Evolutionary conservation across 2,329 filamentous ascomycete genomes (phyloP).

Genomic region (Fusarium setosum): DNA sequence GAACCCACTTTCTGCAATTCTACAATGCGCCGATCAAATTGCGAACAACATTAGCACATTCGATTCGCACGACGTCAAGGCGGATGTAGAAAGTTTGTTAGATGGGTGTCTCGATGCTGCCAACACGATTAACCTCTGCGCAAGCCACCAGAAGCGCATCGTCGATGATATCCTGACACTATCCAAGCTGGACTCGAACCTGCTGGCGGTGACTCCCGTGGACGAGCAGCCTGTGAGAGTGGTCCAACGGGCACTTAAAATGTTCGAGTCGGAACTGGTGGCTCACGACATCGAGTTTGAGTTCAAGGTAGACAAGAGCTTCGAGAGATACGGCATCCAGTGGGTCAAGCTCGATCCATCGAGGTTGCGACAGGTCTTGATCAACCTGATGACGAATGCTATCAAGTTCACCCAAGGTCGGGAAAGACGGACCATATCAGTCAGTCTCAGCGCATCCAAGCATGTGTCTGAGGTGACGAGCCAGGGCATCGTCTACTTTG

Average conservation of each 20-base stretch:
- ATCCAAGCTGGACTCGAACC: constrained; percentile 76
- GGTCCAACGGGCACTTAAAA: constrained; percentile 76
- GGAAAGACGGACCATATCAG: constrained; percentile 68
- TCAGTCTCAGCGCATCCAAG: constrained; percentile 73
- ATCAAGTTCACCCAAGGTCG: constrained; percentile 74
- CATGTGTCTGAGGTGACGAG: constrained; percentile 57
- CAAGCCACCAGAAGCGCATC: constrained; percentile 81
- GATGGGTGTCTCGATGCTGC: constrained; percentile 76
- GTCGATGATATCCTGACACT: constrained; percentile 76
- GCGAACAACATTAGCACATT: constrained; percentile 60
- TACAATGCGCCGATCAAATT: constrained; percentile 83
- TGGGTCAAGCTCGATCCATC: constrained; percentile 83
- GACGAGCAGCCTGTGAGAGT: constrained; percentile 76
- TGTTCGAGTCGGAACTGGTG: constrained; percentile 81
- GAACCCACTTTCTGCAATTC: constrained; percentile 78
- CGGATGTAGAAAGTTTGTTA: constrained; percentile 61
- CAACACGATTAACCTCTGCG: constrained; percentile 84
- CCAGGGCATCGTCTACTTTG: constrained; percentile 59
- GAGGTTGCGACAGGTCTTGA: constrained; percentile 78
- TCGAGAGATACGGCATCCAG: constrained; percentile 71
- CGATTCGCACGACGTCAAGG: constrained; percentile 49
- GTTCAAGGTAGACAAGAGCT: constrained; percentile 76
- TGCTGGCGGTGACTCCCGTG: constrained; percentile 77
- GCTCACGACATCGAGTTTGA: constrained; percentile 78
- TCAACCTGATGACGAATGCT: constrained; percentile 78